Evolutionary conservation across 1,284 basidiomycete species (phyloP).

Genomic region (Fomitopsis betulina): DNA sequence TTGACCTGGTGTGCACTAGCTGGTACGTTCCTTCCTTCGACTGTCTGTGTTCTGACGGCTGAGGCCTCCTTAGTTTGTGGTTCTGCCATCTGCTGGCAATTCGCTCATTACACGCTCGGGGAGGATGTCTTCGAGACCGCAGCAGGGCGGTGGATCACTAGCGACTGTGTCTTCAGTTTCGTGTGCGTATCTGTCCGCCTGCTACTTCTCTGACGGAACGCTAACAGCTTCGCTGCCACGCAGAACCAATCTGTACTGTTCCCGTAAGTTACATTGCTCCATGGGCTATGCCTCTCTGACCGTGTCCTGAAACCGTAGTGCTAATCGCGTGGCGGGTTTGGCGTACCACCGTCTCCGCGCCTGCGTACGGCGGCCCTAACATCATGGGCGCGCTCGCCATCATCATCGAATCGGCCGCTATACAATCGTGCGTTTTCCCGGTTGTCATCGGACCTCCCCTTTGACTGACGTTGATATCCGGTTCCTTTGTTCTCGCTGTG

Average conservation of each 20-base stretch:
- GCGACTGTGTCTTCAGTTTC: slow-evolving; percentile 5
- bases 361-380: slow-evolving; percentile 3
- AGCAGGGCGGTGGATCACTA: slow-evolving; percentile 6
- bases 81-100: slow-evolving; percentile 1
- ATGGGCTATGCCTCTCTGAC: background rate
- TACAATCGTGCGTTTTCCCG: background rate
- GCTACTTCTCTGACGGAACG: background rate
- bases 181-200: background rate
- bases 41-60: too few species aligned
- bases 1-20: slow-evolving; percentile 2
- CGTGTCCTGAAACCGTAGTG: background rate
- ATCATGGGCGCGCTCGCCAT: slow-evolving; percentile 8
- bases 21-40: background rate
- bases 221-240: background rate
- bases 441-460: background rate
- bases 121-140: slow-evolving; percentile 3
- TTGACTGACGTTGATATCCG: background rate
- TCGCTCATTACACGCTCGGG: slow-evolving; percentile 2
- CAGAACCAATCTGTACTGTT: slow-evolving; percentile 6
- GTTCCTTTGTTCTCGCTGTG: background rate
- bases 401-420: slow-evolving; percentile 4
- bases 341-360: background rate
- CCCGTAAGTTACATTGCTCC: background rate
- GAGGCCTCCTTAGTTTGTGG: background rate
- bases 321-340: slow-evolving; percentile 5